phyloP scores from a whole-genome alignment of 129 eudicot genomes.

The sunflower (Helianthus annuus) region DNA sequence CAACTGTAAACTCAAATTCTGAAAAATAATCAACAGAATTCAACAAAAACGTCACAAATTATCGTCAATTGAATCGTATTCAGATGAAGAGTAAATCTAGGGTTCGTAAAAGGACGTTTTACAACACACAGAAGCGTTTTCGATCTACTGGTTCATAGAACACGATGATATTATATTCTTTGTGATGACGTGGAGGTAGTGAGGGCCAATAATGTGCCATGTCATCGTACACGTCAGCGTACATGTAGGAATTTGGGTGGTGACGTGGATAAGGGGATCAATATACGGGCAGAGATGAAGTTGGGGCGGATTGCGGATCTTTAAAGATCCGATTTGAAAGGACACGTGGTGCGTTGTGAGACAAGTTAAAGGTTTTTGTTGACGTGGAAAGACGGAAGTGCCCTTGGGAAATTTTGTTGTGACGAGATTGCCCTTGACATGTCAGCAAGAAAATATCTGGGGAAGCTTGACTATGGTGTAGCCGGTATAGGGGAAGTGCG shows the following conservation, averaged over 20 bases:
- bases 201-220: slow-evolving; percentile 45
- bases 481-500: not conserved
- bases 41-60: not conserved
- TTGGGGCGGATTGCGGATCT: slow-evolving; percentile 45
- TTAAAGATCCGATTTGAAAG: slow-evolving; percentile 39
- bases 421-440: slow-evolving; percentile 13
- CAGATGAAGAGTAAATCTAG: slow-evolving; percentile 20
- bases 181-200: slow-evolving; percentile 40
- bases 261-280: slow-evolving; percentile 46
- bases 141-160: slow-evolving; percentile 32
- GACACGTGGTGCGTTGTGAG: slow-evolving; percentile 51
- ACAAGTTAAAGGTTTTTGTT: slow-evolving; percentile 41
- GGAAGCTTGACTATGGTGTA: not conserved
- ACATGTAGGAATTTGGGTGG: slow-evolving; percentile 29
- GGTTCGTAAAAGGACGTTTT: slow-evolving; percentile 27
- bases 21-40: not conserved
- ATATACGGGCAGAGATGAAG: slow-evolving; percentile 32
- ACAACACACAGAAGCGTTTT: slow-evolving; percentile 1
- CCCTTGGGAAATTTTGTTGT: not conserved
- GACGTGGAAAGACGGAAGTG: slow-evolving; percentile 18
- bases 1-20: slow-evolving; percentile 2
- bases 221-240: slow-evolving; percentile 28
- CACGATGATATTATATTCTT: slow-evolving; percentile 32
- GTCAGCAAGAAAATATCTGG: slow-evolving; percentile 42
- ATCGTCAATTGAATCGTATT: slow-evolving; percentile 11